Evolutionary conservation across 2,329 filamentous ascomycete genomes (phyloP).

Genomic region (Penicillium sp.): DNA sequence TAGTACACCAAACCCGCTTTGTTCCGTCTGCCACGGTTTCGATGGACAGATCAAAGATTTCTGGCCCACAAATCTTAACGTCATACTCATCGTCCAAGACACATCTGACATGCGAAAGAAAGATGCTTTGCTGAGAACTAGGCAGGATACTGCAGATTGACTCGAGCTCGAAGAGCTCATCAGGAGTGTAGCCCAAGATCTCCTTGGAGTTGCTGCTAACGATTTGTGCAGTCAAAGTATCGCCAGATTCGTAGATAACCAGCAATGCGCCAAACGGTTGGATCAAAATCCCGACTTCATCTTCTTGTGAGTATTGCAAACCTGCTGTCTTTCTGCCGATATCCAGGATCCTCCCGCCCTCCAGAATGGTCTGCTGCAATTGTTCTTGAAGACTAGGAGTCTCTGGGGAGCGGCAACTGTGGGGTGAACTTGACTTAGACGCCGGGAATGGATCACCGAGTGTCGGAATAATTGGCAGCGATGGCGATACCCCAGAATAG

Average conservation of each 20-base stretch:
- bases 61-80: conserved; percentile 69
- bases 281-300: conserved; percentile 70
- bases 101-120: conserved; percentile 80
- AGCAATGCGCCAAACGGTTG: conserved; percentile 76
- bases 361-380: background rate
- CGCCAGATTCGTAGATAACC: conserved; percentile 65
- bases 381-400: background rate
- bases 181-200: conserved; percentile 71
- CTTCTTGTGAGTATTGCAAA: conserved; percentile 5
- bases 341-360: conserved; percentile 10
- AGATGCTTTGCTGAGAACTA: conserved; percentile 74
- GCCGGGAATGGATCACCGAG: background rate
- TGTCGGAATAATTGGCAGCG: background rate
- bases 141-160: conserved; percentile 81
- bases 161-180: conserved; percentile 67
- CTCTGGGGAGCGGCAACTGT: background rate
- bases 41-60: conserved; percentile 76
- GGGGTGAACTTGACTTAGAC: background rate
- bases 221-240: conserved; percentile 64
- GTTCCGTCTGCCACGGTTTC: conserved; percentile 53
- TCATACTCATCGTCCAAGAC: conserved; percentile 76
- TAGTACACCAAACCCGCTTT: conserved; percentile 78
- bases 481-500: background rate
- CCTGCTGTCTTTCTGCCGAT: conserved; percentile 1
- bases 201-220: conserved; percentile 74